Base-by-base conservation (phyloP, 495 filamentous ascomycete species). In the Penicillium lagena region DNA sequence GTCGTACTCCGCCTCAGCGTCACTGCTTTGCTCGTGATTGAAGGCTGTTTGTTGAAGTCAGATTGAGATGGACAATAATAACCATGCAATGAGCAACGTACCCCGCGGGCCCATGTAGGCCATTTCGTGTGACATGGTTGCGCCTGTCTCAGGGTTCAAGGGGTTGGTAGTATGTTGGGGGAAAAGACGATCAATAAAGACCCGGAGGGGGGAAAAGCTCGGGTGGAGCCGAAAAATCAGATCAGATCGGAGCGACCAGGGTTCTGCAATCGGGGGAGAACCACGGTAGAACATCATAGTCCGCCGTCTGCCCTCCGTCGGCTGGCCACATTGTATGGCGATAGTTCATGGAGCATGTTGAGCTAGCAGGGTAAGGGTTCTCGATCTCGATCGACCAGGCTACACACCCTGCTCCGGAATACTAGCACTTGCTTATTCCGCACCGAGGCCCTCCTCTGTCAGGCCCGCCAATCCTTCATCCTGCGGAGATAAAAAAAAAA, bases 1-100 rank as follows among this genome's bases (percentile, higher is more conserved):
- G 55, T 96, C 89, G 68, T 96, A 98, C 68, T 96, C 90, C 46
- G 75, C 75, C 67, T 97, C 90, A 35, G 82, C 76, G 45, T 81
- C 74, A 48, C 59, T 56, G 63, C 73, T 81, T 43, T 79, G 72
- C 11, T 68, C 69, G 68, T 90, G 87, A 67, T 89, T 90, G 80
- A 93, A 91, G 69, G 86, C 90, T 94, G n/a, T 17, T 42, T 36
- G 42, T 48, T 34, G 44, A 11, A 29, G 34, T 36, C 37, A 34
- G 38, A 35, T 22, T 14, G 12, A 10, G 14, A 29, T 4, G 22
- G 22, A 22, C n/a, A 38, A 36, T n/a, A 34, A 12, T 9, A 29
- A 10, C 29, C 35, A 33, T 44, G 30, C 12, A 12, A 31, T n/a
- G 29, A 37, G 35, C 32, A 9, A 45, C 50, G 40, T 61, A 70